Conservation (phyloP, 73 alveolate species). For the Paramecium primaurelia region DNA sequence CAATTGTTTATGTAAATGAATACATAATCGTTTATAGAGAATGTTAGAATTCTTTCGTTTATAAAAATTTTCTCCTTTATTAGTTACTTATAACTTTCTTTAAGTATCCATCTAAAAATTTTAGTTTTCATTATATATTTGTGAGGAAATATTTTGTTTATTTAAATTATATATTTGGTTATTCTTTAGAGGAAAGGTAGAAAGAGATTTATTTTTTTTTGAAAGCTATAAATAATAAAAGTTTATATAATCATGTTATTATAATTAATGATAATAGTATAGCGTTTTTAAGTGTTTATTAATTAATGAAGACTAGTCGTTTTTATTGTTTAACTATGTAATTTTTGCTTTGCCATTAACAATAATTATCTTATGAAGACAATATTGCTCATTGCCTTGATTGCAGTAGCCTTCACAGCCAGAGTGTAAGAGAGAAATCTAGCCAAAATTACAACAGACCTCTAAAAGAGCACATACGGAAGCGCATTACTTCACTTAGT, state of each 20-base stretch:
- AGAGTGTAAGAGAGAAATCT: conserved; percentile 43
- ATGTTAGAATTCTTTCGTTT: too few relatives aligned
- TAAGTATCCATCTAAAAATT: too few relatives aligned
- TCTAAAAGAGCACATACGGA: conserved; percentile 15
- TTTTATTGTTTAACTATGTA: neutral
- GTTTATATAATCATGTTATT: neutral
- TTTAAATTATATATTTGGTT: too few relatives aligned
- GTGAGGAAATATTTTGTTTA: too few relatives aligned
- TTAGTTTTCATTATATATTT: too few relatives aligned
- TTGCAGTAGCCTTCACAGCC: conserved; percentile 37
- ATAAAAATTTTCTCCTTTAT: too few relatives aligned
- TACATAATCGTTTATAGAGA: too few relatives aligned
- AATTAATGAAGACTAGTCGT: conserved; percentile 16
- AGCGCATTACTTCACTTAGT: conserved; percentile 30
- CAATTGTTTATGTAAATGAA: too few relatives aligned
- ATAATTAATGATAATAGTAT: neutral
- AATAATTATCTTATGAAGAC: conserved; percentile 4
- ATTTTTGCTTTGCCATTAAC: neutral
- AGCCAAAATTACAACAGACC: conserved; percentile 28
- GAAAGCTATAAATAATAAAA: neutral
- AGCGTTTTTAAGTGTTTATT: neutral
- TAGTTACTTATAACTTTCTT: too few relatives aligned
- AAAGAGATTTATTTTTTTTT: neutral
- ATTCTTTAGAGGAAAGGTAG: neutral
- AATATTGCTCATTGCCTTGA: neutral